Base-by-base conservation (phyloP, 345 rosid genomes). In the rapeseed (Brassica napus) region DNA sequence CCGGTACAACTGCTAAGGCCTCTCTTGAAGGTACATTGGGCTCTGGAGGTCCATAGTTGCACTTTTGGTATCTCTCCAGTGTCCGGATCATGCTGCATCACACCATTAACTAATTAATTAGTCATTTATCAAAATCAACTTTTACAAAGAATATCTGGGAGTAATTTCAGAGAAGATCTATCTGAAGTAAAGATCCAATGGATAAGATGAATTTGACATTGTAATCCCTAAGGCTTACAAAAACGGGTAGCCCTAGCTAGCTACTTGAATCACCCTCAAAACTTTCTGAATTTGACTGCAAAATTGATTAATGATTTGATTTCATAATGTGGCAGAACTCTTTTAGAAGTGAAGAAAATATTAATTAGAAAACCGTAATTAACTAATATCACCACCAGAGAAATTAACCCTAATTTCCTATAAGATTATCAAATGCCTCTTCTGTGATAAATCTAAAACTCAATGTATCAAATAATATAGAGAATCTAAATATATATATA, bases 11-110 rank as follows among this genome's bases (percentile, higher is more conserved):
- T 90, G 88, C 97, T 91, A 91, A 81, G 77, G 97, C 92, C 81
- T 92, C 98, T 80, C 93, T 90, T 65, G 97, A 72, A 16, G 97
- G 92, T 70, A 84, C 86, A 78, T 86, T 91, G 23, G 93, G 83
- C 73, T 92, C 97, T n/a, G 97, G 94, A 52, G 95, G 97, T 82
- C 95, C 97, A 86, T 92, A 92, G 88, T 88, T 94, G 77, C 97
- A 91, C 75, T 94, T 94, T 77, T 94, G 95, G 87, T 94, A 94
- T 89, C 97, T 92, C 87, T 94, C 98, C 58, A 94, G 86, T 15
- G 98, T 92, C 79, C 91, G 78, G 73, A 94, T 87, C 97, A 90
- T 94, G 87, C 98, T 92, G 60, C 24, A 68, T 39, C 44, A 65
- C 55, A 78, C 3, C 8, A 30, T 6, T 31, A 21, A 3, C 4